These are phyloP conservation scores for Lactarius sanguifluus DNA, from an alignment of 768 basidiomycete species.

Conservation along the genomic window DNA sequence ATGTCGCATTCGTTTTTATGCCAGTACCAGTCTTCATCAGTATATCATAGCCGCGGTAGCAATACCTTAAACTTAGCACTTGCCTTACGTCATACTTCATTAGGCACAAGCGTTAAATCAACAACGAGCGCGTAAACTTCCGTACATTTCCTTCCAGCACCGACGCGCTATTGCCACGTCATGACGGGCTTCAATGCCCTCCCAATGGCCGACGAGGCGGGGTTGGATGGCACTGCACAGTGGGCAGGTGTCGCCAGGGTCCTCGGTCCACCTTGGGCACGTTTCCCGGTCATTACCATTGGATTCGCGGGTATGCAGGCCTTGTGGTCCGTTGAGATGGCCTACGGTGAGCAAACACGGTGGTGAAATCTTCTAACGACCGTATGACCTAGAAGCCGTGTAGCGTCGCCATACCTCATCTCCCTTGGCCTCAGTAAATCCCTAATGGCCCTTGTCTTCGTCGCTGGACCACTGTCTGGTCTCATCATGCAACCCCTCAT, in stretches of 20 bases:
- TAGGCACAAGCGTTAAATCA: background rate
- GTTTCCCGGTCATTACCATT: constrained; percentile 68
- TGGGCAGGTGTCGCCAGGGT: constrained; percentile 59
- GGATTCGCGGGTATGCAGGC: constrained; percentile 84
- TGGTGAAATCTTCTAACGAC: background rate
- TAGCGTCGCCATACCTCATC: constrained; percentile 85
- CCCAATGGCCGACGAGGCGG: constrained; percentile 47
- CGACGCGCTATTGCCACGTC: constrained; percentile 7
- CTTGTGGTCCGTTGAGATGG: constrained; percentile 95
- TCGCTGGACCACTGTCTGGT: constrained; percentile 89
- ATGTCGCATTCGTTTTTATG: constrained; percentile 11
- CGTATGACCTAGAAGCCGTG: background rate
- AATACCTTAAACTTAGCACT: background rate
- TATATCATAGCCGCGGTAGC: background rate
- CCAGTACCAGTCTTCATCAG: constrained; percentile 1
- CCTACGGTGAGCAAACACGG: constrained; percentile 54
- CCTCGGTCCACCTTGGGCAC: constrained; percentile 64
- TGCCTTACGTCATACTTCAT: constrained; percentile 12
- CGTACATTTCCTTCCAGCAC: background rate
- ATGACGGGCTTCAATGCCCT: constrained; percentile 57
- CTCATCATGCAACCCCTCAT: constrained; percentile 90
- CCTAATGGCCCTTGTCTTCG: constrained; percentile 85
- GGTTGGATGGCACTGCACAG: constrained; percentile 37
- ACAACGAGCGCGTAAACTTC: background rate
- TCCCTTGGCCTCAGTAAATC: constrained; percentile 87